These are phyloP conservation scores for Pleochaeta shiraiana DNA, from an alignment of 2,329 filamentous ascomycete species.

Conservation along the genomic window DNA sequence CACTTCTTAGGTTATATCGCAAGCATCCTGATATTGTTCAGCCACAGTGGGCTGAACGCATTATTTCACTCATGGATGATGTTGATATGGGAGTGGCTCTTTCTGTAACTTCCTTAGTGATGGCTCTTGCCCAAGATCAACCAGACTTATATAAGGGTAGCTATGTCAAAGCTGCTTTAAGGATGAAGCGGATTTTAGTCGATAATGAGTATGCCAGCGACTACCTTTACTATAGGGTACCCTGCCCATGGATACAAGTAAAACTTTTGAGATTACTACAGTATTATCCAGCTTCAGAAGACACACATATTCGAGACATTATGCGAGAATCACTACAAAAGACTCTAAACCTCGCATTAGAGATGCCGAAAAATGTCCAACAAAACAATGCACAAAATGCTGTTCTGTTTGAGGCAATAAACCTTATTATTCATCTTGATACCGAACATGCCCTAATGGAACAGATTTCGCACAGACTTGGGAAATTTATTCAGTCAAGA, in stretches of 20 bases:
- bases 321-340: conserved; percentile 81
- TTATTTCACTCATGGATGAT: conserved; percentile 98
- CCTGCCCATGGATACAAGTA: conserved; percentile 94
- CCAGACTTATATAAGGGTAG: conserved; percentile 86
- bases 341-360: conserved; percentile 77
- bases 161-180: conserved; percentile 80
- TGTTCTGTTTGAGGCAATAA: conserved; percentile 94
- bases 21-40: conserved; percentile 90
- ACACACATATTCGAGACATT: conserved; percentile 75
- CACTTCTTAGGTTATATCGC: conserved; percentile 76
- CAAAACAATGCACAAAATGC: conserved; percentile 99
- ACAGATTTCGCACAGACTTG: conserved; percentile 75
- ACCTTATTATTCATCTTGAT: conserved; percentile 92
- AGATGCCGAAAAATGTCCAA: conserved; percentile 94
- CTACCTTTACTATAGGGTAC: conserved; percentile 99
- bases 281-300: conserved; percentile 92
- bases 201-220: conserved; percentile 77
- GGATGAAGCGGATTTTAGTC: conserved; percentile 73
- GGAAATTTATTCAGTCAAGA: conserved; percentile 88
- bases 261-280: conserved; percentile 82
- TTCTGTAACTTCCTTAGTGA: conserved; percentile 87
- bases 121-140: conserved; percentile 84
- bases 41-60: conserved; percentile 90
- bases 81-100: conserved; percentile 81
- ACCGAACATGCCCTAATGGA: conserved; percentile 91